Conservation (phyloP, 352 stramenopile species). For the Pythium graminicola region DNA sequence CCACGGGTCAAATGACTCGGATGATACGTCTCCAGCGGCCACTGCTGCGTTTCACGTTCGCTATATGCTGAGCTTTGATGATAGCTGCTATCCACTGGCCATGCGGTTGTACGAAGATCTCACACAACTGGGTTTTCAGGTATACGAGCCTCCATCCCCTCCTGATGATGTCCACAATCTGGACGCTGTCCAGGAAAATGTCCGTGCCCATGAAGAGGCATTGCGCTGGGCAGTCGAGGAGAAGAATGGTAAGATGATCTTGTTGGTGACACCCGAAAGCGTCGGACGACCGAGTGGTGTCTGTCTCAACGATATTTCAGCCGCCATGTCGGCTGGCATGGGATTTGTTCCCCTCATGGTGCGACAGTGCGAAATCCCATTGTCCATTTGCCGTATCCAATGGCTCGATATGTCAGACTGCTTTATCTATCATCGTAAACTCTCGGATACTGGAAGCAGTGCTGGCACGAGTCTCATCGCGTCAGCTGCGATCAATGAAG, state of each 20-base stretch:
- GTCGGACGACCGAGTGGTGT: slow-evolving; percentile 54
- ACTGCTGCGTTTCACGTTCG: slow-evolving; percentile 22
- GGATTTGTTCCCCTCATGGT: slow-evolving; percentile 72
- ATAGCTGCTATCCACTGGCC: slow-evolving; percentile 48
- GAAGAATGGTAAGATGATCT: slow-evolving; percentile 60
- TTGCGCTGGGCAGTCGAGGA: slow-evolving; percentile 48
- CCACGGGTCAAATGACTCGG: not conserved
- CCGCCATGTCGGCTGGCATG: slow-evolving; percentile 53
- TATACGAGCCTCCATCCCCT: slow-evolving; percentile 29
- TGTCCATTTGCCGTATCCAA: slow-evolving; percentile 78
- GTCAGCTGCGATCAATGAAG: slow-evolving; percentile 32
- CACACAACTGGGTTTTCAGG: slow-evolving; percentile 31
- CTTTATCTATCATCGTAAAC: slow-evolving; percentile 35
- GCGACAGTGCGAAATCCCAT: slow-evolving; percentile 62
- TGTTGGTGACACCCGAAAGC: slow-evolving; percentile 64
- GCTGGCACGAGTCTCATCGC: slow-evolving; percentile 12
- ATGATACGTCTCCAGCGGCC: slow-evolving; percentile 7
- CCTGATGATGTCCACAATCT: not conserved
- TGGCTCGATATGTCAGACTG: slow-evolving; percentile 74
- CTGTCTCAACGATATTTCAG: slow-evolving; percentile 71
- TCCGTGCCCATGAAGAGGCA: slow-evolving; percentile 37
- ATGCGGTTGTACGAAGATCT: slow-evolving; percentile 50
- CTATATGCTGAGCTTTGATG: slow-evolving; percentile 68
- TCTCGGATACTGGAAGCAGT: not conserved
- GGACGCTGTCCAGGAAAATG: slow-evolving; percentile 8